These are phyloP conservation scores for Peterozyma xylosa DNA, from an alignment of 805 yeast genomes.

Conservation along the genomic window DNA sequence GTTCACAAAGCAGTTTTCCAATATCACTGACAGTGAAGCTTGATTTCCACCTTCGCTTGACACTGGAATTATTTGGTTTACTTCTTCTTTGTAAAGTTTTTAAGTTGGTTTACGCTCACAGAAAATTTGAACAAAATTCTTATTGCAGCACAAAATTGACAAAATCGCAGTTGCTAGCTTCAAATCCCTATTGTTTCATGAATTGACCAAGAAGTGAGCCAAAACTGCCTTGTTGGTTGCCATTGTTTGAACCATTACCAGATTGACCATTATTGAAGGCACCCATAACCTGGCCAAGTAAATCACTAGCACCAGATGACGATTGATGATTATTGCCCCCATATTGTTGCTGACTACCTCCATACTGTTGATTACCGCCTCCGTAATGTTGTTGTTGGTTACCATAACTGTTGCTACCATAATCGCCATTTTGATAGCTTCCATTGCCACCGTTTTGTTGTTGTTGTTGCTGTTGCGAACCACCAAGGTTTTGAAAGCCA, in stretches of 20 bases:
- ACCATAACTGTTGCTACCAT: neutral
- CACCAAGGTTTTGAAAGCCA: neutral
- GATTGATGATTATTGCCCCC: too few species aligned
- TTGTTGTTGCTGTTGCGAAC: constrained; percentile 1
- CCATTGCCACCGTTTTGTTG: neutral
- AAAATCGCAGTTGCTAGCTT: too few species aligned
- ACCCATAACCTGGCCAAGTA: constrained; percentile 3
- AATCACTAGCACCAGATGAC: neutral
- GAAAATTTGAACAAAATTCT: too few species aligned
- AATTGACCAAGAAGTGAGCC: neutral
- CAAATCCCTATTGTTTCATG: neutral
- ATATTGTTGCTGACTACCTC: neutral
- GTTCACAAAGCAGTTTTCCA: constrained; percentile 9
- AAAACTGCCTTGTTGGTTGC: neutral
- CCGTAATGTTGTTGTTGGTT: neutral
- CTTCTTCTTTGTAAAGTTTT: too few species aligned
- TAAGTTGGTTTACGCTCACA: too few species aligned
- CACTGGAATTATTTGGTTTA: too few species aligned
- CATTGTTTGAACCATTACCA: neutral
- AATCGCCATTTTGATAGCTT: neutral
- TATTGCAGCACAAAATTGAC: too few species aligned
- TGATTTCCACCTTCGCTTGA: neutral
- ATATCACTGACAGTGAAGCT: neutral
- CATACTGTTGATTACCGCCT: neutral
- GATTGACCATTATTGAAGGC: neutral